phyloP scores from a whole-genome alignment of 1,284 basidiomycete genomes.

The Ceratobasidium papillatum region DNA sequence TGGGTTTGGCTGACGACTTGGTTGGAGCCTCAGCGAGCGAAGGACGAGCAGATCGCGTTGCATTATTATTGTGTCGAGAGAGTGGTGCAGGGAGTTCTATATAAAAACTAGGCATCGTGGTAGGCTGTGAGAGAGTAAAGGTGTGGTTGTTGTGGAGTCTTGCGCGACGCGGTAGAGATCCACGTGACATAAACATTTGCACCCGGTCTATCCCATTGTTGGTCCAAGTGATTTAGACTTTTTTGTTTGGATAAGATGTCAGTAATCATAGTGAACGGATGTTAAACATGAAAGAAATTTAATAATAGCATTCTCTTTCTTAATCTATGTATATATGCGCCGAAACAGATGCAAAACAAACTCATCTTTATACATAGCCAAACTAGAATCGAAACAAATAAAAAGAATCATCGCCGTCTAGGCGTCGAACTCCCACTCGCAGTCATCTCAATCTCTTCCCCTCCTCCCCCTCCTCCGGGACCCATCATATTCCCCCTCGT shows the following conservation, averaged over 20 bases:
- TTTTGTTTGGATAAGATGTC: too few relatives aligned
- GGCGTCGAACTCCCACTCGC: slow-evolving; percentile 12
- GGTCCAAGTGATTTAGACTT: not conserved
- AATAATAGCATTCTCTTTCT: too few relatives aligned
- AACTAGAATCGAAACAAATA: not conserved
- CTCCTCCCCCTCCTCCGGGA: too few relatives aligned
- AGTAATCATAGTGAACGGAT: too few relatives aligned
- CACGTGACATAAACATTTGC: slow-evolving; percentile 26
- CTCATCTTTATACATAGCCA: not conserved
- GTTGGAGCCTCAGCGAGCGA: slow-evolving; percentile 15
- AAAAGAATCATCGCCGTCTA: not conserved
- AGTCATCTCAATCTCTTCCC: slow-evolving; percentile 40
- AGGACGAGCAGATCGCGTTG: not conserved
- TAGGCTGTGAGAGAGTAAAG: not conserved
- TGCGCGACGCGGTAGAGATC: not conserved
- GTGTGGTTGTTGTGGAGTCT: slow-evolving; percentile 24
- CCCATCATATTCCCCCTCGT: slow-evolving; percentile 9
- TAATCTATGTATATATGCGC: not conserved
- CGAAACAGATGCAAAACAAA: not conserved
- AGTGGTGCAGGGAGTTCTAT: slow-evolving; percentile 9
- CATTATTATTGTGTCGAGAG: slow-evolving; percentile 23
- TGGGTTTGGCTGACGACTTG: slow-evolving; percentile 1
- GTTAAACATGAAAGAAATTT: too few relatives aligned
- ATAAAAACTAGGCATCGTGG: slow-evolving; percentile 17
- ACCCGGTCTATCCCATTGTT: not conserved